phyloP scores from a whole-genome alignment of 768 basidiomycete genomes.

The Lactifluus hygrophoroides region DNA sequence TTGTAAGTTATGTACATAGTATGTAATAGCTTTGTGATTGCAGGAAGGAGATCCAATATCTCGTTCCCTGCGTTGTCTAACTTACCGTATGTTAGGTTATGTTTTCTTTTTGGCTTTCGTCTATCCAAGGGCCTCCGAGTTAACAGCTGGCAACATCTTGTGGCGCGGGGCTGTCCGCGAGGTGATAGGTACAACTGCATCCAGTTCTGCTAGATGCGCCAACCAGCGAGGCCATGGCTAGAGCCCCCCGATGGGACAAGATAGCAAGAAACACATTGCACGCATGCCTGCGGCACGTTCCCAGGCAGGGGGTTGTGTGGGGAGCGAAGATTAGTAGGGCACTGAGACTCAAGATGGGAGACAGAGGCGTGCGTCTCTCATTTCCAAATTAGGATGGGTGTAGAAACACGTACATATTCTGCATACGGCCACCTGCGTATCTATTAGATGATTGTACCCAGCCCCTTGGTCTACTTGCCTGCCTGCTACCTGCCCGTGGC shows the following conservation, averaged over 20 bases:
- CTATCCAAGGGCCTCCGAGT: background rate
- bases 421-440: background rate
- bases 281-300: background rate
- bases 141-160: background rate
- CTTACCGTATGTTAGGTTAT: too few relatives aligned
- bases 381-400: background rate
- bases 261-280: background rate
- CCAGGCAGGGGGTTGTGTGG: too few relatives aligned
- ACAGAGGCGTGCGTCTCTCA: background rate
- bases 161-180: constrained; percentile 9
- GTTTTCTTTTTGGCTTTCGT: too few relatives aligned
- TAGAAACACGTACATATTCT: background rate
- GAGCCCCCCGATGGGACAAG: background rate
- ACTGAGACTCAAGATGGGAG: too few relatives aligned
- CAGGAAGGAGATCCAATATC: background rate
- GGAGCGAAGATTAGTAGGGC: background rate
- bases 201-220: background rate
- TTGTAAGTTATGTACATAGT: background rate
- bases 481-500: background rate
- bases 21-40: background rate
- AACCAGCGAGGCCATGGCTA: background rate
- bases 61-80: background rate
- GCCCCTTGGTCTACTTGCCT: background rate
- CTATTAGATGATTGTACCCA: background rate
- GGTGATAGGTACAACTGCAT: background rate